Evolutionary conservation across 1,284 basidiomycete species (phyloP).

Genomic region (Moesziomyces aphidis): DNA sequence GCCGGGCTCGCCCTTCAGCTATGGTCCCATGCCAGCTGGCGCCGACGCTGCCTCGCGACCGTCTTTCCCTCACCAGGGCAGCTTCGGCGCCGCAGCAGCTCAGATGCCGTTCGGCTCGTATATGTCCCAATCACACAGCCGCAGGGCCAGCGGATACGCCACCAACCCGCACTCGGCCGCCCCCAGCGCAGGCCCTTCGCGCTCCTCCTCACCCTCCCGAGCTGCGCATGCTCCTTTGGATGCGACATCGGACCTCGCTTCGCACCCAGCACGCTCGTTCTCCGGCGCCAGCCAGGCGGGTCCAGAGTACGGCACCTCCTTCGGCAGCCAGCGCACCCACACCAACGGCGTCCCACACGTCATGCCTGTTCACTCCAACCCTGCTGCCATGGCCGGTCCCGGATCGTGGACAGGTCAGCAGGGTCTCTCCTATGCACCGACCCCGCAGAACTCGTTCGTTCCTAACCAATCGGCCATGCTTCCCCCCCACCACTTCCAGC

Average conservation of each 20-base stretch:
- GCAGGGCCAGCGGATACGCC: constrained; percentile 37
- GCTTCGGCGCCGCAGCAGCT: constrained; percentile 21
- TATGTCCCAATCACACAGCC: constrained; percentile 15
- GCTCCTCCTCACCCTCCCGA: constrained; percentile 41
- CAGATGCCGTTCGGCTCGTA: constrained; percentile 24
- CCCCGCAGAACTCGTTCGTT: constrained; percentile 17
- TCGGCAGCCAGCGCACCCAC: constrained; percentile 17
- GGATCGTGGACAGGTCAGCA: constrained; percentile 27
- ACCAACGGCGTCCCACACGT: constrained; percentile 16
- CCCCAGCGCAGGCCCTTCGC: constrained; percentile 43
- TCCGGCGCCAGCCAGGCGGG: constrained; percentile 5
- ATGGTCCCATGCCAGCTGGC: constrained; percentile 7
- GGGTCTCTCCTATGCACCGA: constrained; percentile 8
- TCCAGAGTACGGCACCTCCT: constrained; percentile 27
- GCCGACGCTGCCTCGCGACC: constrained; percentile 15
- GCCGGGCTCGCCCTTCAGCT: constrained; percentile 24
- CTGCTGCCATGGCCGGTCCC: constrained; percentile 4
- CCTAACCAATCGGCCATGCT: constrained; percentile 27
- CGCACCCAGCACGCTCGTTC: constrained; percentile 21
- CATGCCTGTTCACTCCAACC: not conserved
- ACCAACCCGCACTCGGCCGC: constrained; percentile 44
- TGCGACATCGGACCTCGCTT: constrained; percentile 1
- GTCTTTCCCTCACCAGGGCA: constrained; percentile 18
- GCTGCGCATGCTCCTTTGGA: constrained; percentile 9
- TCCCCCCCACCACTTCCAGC: constrained; percentile 13